These are phyloP conservation scores for Phaeophleospora eucalypticola DNA, from an alignment of 2,329 filamentous ascomycete species.

Conservation along the genomic window DNA sequence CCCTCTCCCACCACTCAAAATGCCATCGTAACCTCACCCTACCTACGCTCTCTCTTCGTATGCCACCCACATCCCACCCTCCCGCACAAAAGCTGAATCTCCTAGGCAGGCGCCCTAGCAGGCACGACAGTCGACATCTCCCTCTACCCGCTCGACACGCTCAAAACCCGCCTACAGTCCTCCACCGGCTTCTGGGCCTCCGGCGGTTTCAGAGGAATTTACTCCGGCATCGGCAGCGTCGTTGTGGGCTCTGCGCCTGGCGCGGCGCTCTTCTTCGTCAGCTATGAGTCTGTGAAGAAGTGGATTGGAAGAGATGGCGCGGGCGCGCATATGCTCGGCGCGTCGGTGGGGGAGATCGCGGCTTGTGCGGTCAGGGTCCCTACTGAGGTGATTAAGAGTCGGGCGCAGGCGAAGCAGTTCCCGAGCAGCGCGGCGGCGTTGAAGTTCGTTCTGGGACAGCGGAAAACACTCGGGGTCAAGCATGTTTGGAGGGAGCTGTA, in stretches of 20 bases:
- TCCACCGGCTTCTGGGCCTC: constrained; percentile 70
- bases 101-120: constrained; percentile 77
- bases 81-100: constrained; percentile 8
- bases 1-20: neutral
- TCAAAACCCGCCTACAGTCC: constrained; percentile 95
- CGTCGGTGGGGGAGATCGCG: constrained; percentile 80
- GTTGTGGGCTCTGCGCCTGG: constrained; percentile 88
- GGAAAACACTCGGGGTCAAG: constrained; percentile 38
- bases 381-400: constrained; percentile 95
- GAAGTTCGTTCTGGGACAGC: constrained; percentile 57
- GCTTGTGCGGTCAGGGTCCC: constrained; percentile 90
- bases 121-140: constrained; percentile 95
- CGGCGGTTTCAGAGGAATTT: constrained; percentile 87
- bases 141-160: constrained; percentile 95
- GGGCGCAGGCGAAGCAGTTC: constrained; percentile 83
- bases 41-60: constrained; percentile 46
- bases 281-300: constrained; percentile 30
- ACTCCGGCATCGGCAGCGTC: constrained; percentile 84
- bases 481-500: constrained; percentile 81
- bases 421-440: constrained; percentile 66
- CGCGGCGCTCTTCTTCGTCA: constrained; percentile 85
- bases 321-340: constrained; percentile 72
- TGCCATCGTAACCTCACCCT: constrained; percentile 42
- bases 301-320: constrained; percentile 20
- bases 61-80: constrained; percentile 9